Evolutionary conservation across 192 early-diverging fungal genomes (phyloP), one percentile per base, ranked within the genome.

Genomic region (Coemansia reversa): DNA sequence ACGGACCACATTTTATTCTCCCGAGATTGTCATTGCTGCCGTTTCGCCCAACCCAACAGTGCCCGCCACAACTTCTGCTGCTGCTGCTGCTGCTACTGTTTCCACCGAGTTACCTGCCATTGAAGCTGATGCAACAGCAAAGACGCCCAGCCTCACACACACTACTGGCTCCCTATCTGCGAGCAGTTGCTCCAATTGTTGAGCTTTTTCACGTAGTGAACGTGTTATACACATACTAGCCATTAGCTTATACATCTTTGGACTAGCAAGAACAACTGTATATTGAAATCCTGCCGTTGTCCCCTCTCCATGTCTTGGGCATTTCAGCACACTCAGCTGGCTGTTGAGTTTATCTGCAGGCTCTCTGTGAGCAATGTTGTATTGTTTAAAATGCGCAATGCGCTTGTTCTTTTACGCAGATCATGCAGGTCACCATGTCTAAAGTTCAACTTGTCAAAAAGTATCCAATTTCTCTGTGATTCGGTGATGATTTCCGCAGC

Each of bases 121-220:
- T 7, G 48, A 58, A 29, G 28, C 35, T 3, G 58, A 47, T 48
- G 66, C 30, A 5, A 30, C 52, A 35, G 60, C 45, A 22, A 49
- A 60, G 53, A 35, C 67, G 32, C 48, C 61, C 47, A 74, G 66
- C 72, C 55, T 69, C 25, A 33, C 58, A 19, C 58, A 57, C 39
- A 61, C 66, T 19, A 23, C 62, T 3, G 56, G 12, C 53, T 54
- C 61, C 19, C 11, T 53, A 12, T 55, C 73, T 2, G 33, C 67
- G n/a, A 65, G 52, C 48, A 75, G 63, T 48, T 69, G 73, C 60
- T 24, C 67, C 59, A 75, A 65, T 27, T 75, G 66, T 63, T 66
- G 47, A 32, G 7, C 9, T 20, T 30, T 56, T 20, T 24, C 45
- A 45, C 5, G 6, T 16, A 9, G 35, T 11, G 9, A 39, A 9